Evolutionary conservation across 306 rosid species (phyloP), one percentile per base, ranked within the genome.

Genomic region (Begonia fuchsioides): DNA sequence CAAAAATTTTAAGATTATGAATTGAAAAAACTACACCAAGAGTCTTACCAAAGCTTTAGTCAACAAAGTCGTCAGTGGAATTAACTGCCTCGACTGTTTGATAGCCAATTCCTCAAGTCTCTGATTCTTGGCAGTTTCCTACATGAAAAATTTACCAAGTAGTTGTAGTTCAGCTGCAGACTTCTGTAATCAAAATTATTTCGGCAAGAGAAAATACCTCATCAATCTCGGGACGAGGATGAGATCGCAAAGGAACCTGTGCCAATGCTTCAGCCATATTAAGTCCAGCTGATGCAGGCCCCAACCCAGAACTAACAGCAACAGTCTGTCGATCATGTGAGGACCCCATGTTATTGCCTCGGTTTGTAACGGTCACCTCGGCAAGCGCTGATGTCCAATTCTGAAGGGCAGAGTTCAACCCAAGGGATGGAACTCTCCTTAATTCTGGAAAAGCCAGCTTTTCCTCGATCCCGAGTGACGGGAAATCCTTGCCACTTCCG

Each of bases 211-310:
- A 32, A 44, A 56, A 52, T 52, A 46, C 57, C 62, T 64, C 68
- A 47, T 53, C 45, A 75, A 80, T 88, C 85, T 77, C 92, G 15
- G 95, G 94, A 56, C 60, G 54, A 47, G 83, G 61, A 38, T 74
- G 77, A 59, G 79, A 59, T 58, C 94, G 76, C 44, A 79, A 64
- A 19, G 98, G 94, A 64, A 77, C 74, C 70, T 90, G 98, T 12
- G 73, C 80, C 62, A 90, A 79, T 53, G 98, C 93, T 75, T 90
- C 98, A 57, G 98, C 98, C 98, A 90, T 90, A 64, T 90, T 90
- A 50, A 86, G 98, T 55, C 94, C 80, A 60, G 80, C 67, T 39
- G 64, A 54, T 32, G 81, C 39, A 56, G 69, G 47, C 18, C 73
- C 70, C 47, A 78, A 60, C 50, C 62, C 77, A 6, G 78, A 54